Evolutionary conservation across 2,329 filamentous ascomycete genomes (phyloP).

Genomic region (Verticillium longisporum): DNA sequence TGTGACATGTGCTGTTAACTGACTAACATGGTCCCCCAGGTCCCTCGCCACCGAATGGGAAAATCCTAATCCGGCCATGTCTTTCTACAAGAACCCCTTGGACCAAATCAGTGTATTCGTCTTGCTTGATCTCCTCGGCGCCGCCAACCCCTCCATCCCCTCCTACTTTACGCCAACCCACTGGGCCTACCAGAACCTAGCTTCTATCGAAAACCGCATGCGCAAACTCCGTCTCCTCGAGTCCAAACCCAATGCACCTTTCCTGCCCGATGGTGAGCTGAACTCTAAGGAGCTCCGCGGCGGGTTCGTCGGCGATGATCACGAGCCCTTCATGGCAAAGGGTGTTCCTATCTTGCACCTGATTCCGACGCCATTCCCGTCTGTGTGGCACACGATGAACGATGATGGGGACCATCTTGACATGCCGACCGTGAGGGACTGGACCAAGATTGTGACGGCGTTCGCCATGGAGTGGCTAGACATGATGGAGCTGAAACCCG

Average conservation of each 20-base stretch:
- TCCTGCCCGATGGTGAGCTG: constrained; percentile 51
- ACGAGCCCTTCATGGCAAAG: constrained; percentile 67
- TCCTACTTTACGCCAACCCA: constrained; percentile 74
- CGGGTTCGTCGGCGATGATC: constrained; percentile 59
- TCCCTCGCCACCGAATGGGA: constrained; percentile 72
- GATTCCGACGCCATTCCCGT: constrained; percentile 65
- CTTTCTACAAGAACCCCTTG: constrained; percentile 62
- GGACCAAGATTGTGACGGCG: constrained; percentile 64
- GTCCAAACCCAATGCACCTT: constrained; percentile 28
- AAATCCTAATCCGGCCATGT: constrained; percentile 56
- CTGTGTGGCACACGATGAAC: constrained; percentile 63
- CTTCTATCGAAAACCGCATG: constrained; percentile 57
- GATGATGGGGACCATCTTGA: constrained; percentile 72
- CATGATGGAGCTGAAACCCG: constrained; percentile 36
- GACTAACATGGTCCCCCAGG: constrained; percentile 19
- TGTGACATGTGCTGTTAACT: not conserved
- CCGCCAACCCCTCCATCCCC: constrained; percentile 51
- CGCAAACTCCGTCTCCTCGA: constrained; percentile 48
- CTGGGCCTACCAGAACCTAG: constrained; percentile 70
- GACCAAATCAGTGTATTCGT: constrained; percentile 70
- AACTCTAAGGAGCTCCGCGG: constrained; percentile 23
- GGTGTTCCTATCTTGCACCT: constrained; percentile 73
- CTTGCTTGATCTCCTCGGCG: constrained; percentile 67
- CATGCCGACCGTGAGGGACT: constrained; percentile 65
- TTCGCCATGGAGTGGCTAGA: constrained; percentile 80